Evolutionary conservation across 345 rosid genomes (phyloP), one percentile per base, ranked within the genome.

Genomic region (Draba incana): DNA sequence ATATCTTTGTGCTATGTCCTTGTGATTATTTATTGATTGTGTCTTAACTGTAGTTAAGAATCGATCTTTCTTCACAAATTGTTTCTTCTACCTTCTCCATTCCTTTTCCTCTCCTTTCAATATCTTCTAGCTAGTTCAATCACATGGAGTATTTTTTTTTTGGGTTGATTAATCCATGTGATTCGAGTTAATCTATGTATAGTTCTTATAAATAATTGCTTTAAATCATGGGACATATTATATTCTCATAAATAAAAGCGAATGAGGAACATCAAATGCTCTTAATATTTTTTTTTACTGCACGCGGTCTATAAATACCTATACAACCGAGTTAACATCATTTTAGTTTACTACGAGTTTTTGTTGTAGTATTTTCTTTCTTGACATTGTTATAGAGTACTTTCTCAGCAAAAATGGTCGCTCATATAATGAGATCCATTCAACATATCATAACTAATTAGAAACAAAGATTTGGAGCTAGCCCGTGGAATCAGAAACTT

Each of bases 21-120:
- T n/a, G n/a, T n/a, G n/a, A n/a, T n/a, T n/a, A 38, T 73, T 67
- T 37, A 45, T 67, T 74, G 73, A 53, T 58, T 66, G 58, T 64
- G 58, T 63, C 64, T 54, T 53, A 45, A 2, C 14, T 62, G n/a
- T n/a, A n/a, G 33, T 39, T 59, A 49, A 58, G 3, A n/a, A n/a
- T n/a, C n/a, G 25, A 70, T 50, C 8, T 42, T 60, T 57, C 10
- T 28, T 30, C 25, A 68, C 50, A 38, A 11, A 15, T 58, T 2
- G 39, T 48, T 37, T 57, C 30, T 12, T 69, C 7, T 15, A 37
- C n/a, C n/a, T 51, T 51, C 41, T 37, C 50, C 74, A 42, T 12
- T 20, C 50, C 54, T 53, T 51, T 38, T 42, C 5, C 31, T 11
- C 38, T n/a, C n/a, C 45, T 46, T 35, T 46, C 72, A 57, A n/a